phyloP scores from a whole-genome alignment of 345 rosid species.

The Theobroma cacao region DNA sequence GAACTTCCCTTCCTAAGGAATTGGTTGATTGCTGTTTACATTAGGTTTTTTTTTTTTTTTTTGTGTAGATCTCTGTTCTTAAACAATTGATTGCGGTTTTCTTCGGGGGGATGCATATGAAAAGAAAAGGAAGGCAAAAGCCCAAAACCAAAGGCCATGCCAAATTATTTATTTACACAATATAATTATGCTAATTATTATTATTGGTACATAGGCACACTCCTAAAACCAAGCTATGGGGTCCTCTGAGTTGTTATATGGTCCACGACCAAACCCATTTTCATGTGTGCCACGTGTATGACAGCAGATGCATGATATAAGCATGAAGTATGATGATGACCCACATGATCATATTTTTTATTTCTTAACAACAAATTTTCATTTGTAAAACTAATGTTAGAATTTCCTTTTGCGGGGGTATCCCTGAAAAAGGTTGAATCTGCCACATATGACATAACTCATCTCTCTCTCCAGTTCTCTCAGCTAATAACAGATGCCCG shows the following conservation, averaged over 20 bases:
- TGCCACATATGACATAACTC: background rate
- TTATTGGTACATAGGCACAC: constrained; percentile 33
- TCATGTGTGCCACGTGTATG: constrained; percentile 51
- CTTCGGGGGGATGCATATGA: constrained; percentile 3
- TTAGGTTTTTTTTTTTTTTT: background rate
- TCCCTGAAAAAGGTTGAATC: background rate
- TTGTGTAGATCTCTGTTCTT: constrained; percentile 3
- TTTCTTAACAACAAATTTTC: background rate
- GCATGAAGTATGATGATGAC: constrained; percentile 52
- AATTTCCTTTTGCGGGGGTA: background rate
- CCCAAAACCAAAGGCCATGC: background rate
- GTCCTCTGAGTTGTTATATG: constrained; percentile 25
- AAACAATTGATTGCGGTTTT: background rate
- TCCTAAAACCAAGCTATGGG: constrained; percentile 21
- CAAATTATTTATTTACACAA: background rate
- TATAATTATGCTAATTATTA: constrained; percentile 26
- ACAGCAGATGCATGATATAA: constrained; percentile 53
- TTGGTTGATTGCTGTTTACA: constrained; percentile 18
- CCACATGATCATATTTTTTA: background rate
- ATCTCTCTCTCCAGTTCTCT: background rate
- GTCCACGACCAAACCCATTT: constrained; percentile 53
- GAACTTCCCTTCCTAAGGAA: constrained; percentile 8
- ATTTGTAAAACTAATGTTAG: background rate
- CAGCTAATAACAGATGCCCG: constrained; percentile 30
- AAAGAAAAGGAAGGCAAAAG: background rate